Base-by-base conservation (phyloP, 2,329 filamentous ascomycete species). In the Penicillium psychrosexuale region DNA sequence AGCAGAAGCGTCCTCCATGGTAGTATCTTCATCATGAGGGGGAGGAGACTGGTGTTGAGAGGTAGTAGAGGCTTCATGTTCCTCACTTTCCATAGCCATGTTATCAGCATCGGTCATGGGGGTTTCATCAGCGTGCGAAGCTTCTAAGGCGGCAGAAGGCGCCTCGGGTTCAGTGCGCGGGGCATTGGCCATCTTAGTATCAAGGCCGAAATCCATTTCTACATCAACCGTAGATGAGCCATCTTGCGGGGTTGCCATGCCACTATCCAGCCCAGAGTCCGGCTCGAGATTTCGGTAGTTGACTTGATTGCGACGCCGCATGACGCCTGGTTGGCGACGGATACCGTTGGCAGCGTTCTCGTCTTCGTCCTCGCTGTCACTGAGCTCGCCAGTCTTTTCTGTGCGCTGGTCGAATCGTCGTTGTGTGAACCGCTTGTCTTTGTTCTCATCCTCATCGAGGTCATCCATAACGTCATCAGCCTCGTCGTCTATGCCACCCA, bases 301-400 rank as follows among this genome's bases (percentile, higher is more conserved):
- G 72, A 82, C 82, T 53, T 87, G 84, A 56, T 86, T 83, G 46
- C 82, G 76, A 58, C 80, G 72, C 60, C 78, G 78, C 47, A 74
- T 68, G 17, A 65, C 67, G 36, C 76, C 75, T 0, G 78, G 77
- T 62, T 85, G 82, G 44, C 74, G 72, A 48, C 83, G 86, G 38
- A 91, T 82, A 15, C 91, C 93, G 62, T 94, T 90, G 36, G 82
- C 81, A 15, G 72, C 72, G 47, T 71, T 71, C 73, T 91, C 84
- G 11, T 96, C 91, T 65, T 97, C 93, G 56, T 96, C 91, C 57
- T 96, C 91, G 60, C 90, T 95, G 40, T 94, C 89, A 56, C 91
- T 89, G 40, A 92, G 84, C 69, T 97, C 93, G 63, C 89, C 89
- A 8, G 90, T 84, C 55, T 89, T 84, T 50, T 86, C 83, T 27